phyloP scores from a whole-genome alignment of 768 basidiomycete species.

The Tricholoma furcatifolium region DNA sequence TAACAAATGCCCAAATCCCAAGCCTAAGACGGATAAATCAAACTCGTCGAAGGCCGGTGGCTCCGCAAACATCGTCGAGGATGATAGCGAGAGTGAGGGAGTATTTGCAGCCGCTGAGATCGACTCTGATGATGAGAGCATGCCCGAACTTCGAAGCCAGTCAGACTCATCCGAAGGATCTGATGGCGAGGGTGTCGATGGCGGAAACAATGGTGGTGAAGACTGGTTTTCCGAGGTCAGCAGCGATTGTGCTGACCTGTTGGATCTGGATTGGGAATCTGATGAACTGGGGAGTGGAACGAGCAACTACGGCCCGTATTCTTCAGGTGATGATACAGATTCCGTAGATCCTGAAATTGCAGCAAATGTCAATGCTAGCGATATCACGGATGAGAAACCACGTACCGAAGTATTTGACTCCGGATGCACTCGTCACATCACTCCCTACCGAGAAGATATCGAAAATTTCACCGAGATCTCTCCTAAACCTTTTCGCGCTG shows the following conservation, averaged over 20 bases:
- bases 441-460: constrained; percentile 23
- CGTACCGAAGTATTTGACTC: constrained; percentile 15
- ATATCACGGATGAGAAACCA: not conserved
- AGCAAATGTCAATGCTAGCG: not conserved
- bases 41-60: no score
- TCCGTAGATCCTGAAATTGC: not conserved
- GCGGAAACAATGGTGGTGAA: not conserved
- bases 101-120: no score
- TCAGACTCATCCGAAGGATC: not conserved
- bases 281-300: not conserved
- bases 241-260: not conserved
- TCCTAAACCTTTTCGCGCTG: constrained; percentile 27
- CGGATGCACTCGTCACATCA: constrained; percentile 19
- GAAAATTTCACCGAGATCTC: constrained; percentile 21
- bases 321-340: not conserved
- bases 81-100: no score
- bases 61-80: no score
- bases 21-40: no score
- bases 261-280: not conserved
- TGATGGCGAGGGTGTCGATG: not conserved
- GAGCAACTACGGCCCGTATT: not conserved
- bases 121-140: no score
- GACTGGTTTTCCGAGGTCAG: constrained; percentile 2
- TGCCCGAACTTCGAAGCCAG: not conserved
- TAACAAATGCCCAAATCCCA: no score